These are phyloP conservation scores for Xylaria palmicola DNA, from an alignment of 495 filamentous ascomycete genomes.

Conservation along the genomic window DNA sequence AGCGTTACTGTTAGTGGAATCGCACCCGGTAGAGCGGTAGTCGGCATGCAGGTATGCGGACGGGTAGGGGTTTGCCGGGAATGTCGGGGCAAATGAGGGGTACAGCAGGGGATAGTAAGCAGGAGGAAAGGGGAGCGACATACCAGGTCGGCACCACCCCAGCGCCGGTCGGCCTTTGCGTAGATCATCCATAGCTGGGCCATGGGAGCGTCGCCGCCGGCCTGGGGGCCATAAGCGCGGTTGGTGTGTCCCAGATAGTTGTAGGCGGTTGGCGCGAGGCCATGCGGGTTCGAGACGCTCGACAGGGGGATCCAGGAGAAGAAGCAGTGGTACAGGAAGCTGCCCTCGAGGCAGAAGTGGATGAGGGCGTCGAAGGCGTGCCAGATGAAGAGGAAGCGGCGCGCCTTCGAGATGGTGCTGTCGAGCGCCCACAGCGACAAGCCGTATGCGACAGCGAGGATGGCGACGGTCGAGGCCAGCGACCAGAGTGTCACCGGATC, in stretches of 20 bases:
- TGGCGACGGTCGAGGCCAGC: conserved; percentile 47
- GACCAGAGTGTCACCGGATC: conserved; percentile 55
- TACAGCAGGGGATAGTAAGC: conserved; percentile 6
- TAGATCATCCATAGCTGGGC: conserved; percentile 89
- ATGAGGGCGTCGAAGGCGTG: conserved; percentile 89
- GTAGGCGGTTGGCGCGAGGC: conserved; percentile 36
- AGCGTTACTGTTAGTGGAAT: conserved; percentile 7
- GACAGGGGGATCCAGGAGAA: conserved; percentile 59
- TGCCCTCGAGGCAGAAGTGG: conserved; percentile 84
- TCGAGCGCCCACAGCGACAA: conserved; percentile 46
- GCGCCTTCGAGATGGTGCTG: conserved; percentile 28
- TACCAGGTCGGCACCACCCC: conserved; percentile 74
- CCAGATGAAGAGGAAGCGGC: conserved; percentile 87
- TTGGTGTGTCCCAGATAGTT: conserved; percentile 47
- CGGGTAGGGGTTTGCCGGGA: background rate
- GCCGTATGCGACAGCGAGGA: conserved; percentile 46
- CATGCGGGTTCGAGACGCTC: conserved; percentile 26
- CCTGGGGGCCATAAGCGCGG: conserved; percentile 69
- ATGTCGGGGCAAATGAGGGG: background rate
- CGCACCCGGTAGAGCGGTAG: background rate
- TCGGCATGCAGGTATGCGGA: background rate
- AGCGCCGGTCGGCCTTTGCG: conserved; percentile 79
- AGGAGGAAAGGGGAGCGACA: conserved; percentile 8
- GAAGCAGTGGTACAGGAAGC: conserved; percentile 91
- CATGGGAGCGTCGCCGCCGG: conserved; percentile 59